Conservation (phyloP, 2,329 filamentous ascomycete species). For the Colletotrichum cuscutae region DNA sequence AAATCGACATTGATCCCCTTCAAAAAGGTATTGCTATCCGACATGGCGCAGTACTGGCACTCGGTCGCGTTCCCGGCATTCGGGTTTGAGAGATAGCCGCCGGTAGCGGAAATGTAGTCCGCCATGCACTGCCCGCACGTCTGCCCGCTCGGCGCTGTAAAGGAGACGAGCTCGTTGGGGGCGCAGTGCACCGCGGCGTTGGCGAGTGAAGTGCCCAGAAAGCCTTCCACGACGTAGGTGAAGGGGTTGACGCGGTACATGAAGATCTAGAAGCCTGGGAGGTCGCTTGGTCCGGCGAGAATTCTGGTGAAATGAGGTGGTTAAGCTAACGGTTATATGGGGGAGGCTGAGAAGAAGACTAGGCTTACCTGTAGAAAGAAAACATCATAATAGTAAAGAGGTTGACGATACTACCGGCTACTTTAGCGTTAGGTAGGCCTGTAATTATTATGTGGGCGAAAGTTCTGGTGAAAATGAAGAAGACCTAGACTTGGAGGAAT, state of each 20-base stretch:
- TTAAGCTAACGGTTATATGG: too few species aligned
- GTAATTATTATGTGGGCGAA: slow-evolving; percentile 74
- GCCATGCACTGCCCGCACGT: slow-evolving; percentile 35
- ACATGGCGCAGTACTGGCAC: slow-evolving; percentile 57
- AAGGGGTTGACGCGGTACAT: slow-evolving; percentile 40
- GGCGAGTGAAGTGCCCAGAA: slow-evolving; percentile 41
- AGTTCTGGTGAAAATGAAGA: slow-evolving; percentile 73
- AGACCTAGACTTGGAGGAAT: slow-evolving; percentile 71
- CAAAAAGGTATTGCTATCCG: slow-evolving; percentile 50
- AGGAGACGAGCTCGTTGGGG: slow-evolving; percentile 29
- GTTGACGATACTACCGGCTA: slow-evolving; percentile 72
- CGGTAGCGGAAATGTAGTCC: slow-evolving; percentile 15
- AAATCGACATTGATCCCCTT: slow-evolving; percentile 55
- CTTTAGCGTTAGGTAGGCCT: slow-evolving; percentile 70
- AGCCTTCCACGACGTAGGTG: slow-evolving; percentile 43
- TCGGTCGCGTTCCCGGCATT: slow-evolving; percentile 45
- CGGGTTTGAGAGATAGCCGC: slow-evolving; percentile 31
- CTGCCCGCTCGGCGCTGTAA: slow-evolving; percentile 17
- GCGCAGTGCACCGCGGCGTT: slow-evolving; percentile 32
- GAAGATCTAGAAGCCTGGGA: slow-evolving; percentile 37
- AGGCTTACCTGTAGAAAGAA: slow-evolving; percentile 61
- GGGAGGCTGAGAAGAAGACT: neutral
- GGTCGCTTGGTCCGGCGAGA: slow-evolving; percentile 17
- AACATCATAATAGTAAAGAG: slow-evolving; percentile 72
- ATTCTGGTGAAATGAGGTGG: slow-evolving; percentile 14